A percentile compares a stretch with the other conserved stretches of the same genome.
Evolutionary conservation across 371 early-diverging fungal genomes (phyloP).

Genomic region (Mucor sp.): DNA sequence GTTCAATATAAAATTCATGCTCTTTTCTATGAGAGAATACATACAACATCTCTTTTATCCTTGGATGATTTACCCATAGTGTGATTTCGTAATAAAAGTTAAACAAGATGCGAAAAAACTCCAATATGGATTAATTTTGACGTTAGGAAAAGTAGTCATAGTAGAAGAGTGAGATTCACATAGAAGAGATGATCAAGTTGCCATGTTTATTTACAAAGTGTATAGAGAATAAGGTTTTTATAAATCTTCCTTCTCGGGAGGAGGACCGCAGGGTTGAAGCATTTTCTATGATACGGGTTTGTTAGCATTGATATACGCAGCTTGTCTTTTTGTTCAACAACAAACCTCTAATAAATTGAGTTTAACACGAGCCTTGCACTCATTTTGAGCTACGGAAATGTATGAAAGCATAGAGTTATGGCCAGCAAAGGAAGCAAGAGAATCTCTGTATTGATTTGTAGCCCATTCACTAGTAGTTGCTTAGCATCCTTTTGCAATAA

Average conservation of each 20-base stretch:
- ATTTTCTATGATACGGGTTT: constrained; percentile 61
- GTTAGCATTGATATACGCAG: not conserved
- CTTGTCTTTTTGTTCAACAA: not conserved
- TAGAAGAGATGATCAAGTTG: not conserved
- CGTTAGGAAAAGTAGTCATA: constrained; percentile 4
- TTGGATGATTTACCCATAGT: constrained; percentile 86
- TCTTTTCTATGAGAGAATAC: not conserved
- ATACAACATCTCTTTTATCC: constrained; percentile 92
- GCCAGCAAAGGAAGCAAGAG: constrained; percentile 78
- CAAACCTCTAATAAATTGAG: constrained; percentile 75
- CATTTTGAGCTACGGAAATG: constrained; percentile 86
- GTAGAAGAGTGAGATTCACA: not conserved
- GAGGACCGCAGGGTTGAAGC: constrained; percentile 78
- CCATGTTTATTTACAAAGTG: constrained; percentile 1
- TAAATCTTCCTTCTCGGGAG: constrained; percentile 59
- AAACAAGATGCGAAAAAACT: not conserved
- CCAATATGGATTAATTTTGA: not conserved
- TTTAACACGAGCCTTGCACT: constrained; percentile 75
- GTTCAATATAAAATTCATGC: not conserved
- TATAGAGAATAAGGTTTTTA: constrained; percentile 10
- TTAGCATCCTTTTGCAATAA: not conserved
- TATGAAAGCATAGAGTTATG: constrained; percentile 75
- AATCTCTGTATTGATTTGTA: constrained; percentile 84
- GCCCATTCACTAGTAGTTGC: constrained; percentile 74
- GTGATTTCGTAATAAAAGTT: not conserved